Base-by-base conservation (phyloP, 345 rosid species). In the Eucalyptus grandis region DNA sequence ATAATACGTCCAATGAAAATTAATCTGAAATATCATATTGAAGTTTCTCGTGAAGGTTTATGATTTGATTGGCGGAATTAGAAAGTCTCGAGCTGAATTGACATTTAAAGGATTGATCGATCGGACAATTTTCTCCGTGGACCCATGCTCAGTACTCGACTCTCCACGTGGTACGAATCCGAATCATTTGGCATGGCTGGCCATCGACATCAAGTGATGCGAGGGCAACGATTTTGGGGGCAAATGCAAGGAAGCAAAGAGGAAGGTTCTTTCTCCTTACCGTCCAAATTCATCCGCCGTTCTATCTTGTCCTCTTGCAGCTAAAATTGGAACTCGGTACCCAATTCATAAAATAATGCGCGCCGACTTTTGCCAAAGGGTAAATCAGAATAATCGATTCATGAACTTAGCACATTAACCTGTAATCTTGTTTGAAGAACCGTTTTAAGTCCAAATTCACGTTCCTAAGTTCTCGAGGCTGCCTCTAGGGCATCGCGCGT, bases 31-130 rank as follows among this genome's bases (percentile, higher is more conserved):
- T 1, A 37, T 2, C 7, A 6, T 1, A 19, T 19, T 72, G 3
- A 1, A 37, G 3, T 37, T 72, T 37, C 2, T 0, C 2, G 2
- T 0, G 1, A 10, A 19, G 0, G 3, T 72, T 72, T 5, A 9
- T 9, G 3, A 34, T 1, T 72, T 10, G 22, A 34, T 8, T 67
- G 6, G 6, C 0, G 19, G 3, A 31, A 31, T 34, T 19, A 31
- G 3, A 34, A 10, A 34, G 4, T 0, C 6, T 5, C 5, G 12
- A 10, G 11, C 4, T 5, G 26, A 72, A 72, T 16, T 10, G 26
- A 72, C 14, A 2, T 34, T 0, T 9, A 5, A 9, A 69, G 44
- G 26, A 19, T 0, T 0, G 13, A 17, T 19, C 1, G 4, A 17
- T 19, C 1, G 1, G 14, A 1, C 7, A 72, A 34, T 72, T 34